A percentile compares a stretch with the other conserved stretches of the same genome.
Evolutionary conservation across 1,284 basidiomycete genomes (phyloP).

Genomic region (Puccinia polysora): DNA sequence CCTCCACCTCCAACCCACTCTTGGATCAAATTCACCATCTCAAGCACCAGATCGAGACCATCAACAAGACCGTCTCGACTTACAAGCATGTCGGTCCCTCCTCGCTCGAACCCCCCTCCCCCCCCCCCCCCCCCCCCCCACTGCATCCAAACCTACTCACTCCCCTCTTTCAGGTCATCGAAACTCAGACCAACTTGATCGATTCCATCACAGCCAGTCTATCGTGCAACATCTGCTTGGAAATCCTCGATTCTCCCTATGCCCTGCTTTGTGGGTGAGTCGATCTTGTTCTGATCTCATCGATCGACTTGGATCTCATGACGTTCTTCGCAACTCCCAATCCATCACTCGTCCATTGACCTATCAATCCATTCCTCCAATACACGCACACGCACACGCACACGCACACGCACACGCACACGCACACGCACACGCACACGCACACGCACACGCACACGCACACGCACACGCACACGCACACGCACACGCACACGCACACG

Average conservation of each 20-base stretch:
- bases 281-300: background rate
- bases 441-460: too few species aligned
- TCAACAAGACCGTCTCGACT: slow-evolving; percentile 11
- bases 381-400: too few species aligned
- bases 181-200: slow-evolving; percentile 33
- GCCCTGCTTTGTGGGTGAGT: slow-evolving; percentile 44
- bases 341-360: slow-evolving; percentile 16
- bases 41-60: slow-evolving; percentile 9
- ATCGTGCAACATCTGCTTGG: slow-evolving; percentile 46
- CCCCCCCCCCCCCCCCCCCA: too few species aligned
- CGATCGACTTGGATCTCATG: background rate
- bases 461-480: too few species aligned
- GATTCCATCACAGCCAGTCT: slow-evolving; percentile 39
- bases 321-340: background rate
- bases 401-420: too few species aligned
- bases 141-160: slow-evolving; percentile 13
- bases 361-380: too few species aligned
- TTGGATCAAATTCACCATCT: slow-evolving; percentile 4
- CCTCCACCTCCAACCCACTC: background rate
- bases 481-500: too few species aligned
- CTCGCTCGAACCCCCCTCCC: too few species aligned
- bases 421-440: too few species aligned
- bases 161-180: slow-evolving; percentile 17
- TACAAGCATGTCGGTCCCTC: slow-evolving; percentile 18
- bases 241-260: slow-evolving; percentile 45